Conservation (phyloP, 164 flowering plant genomes). For the Magnolia officinalis region DNA sequence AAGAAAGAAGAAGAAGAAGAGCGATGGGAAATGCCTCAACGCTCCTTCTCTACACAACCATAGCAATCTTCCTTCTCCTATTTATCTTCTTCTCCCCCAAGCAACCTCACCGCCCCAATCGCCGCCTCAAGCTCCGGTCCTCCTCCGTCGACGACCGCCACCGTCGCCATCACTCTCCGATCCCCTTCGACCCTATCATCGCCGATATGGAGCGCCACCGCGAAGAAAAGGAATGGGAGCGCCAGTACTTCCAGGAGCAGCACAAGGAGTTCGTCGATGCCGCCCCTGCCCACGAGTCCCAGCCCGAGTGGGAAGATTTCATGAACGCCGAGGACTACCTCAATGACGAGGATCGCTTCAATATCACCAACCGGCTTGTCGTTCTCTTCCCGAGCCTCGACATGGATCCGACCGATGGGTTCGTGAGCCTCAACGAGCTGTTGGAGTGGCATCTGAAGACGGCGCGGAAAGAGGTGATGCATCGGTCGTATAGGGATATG, state of each 20-base stretch:
- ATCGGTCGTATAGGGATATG: slow-evolving; percentile 81
- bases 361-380: slow-evolving; percentile 60
- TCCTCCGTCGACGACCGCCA: slow-evolving; percentile 86
- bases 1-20: neutral
- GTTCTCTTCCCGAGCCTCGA: slow-evolving; percentile 81
- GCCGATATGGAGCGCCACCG: slow-evolving; percentile 86
- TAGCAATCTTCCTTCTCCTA: slow-evolving; percentile 54
- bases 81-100: slow-evolving; percentile 56
- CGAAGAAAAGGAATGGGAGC: slow-evolving; percentile 84
- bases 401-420: slow-evolving; percentile 74
- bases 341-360: slow-evolving; percentile 82
- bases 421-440: slow-evolving; percentile 56
- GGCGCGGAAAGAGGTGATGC: slow-evolving; percentile 66
- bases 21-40: slow-evolving; percentile 38
- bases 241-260: slow-evolving; percentile 34
- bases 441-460: slow-evolving; percentile 66
- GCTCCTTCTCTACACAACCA: slow-evolving; percentile 49
- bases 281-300: slow-evolving; percentile 30
- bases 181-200: slow-evolving; percentile 84
- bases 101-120: slow-evolving; percentile 56
- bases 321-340: slow-evolving; percentile 87
- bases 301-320: slow-evolving; percentile 96
- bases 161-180: slow-evolving; percentile 36
- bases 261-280: slow-evolving; percentile 13
- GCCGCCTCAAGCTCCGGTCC: slow-evolving; percentile 37